Conservation (phyloP, 805 yeast genomes). For the Hanseniaspora clermontiae region DNA sequence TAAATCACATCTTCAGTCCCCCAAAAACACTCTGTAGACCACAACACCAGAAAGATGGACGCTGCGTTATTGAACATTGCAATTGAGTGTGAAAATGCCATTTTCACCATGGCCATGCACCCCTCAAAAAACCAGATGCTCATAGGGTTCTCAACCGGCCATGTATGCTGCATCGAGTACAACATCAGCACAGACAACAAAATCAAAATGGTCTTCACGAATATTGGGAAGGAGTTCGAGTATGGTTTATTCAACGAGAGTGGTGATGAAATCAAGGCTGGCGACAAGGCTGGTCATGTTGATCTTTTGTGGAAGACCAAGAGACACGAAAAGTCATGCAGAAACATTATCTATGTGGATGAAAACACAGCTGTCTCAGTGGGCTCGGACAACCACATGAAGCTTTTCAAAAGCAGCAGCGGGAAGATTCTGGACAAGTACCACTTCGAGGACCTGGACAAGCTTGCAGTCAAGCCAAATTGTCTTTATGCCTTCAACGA, state of each 20-base stretch:
- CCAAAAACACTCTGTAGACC: no score
- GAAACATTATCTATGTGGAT: constrained; percentile 35
- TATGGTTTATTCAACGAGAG: constrained; percentile 14
- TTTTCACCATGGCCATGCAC: constrained; percentile 70
- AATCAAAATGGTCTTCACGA: neutral
- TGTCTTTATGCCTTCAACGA: constrained; percentile 9
- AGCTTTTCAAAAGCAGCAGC: constrained; percentile 54
- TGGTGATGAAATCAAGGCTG: constrained; percentile 17
- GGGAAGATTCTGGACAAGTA: constrained; percentile 64
- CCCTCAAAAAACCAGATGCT: constrained; percentile 54
- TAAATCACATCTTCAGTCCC: no score
- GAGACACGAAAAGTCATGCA: constrained; percentile 80
- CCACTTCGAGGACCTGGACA: constrained; percentile 14
- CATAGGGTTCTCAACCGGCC: constrained; percentile 75
- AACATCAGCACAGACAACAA: constrained; percentile 15
- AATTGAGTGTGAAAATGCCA: constrained; percentile 38
- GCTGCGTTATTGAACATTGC: constrained; percentile 29
- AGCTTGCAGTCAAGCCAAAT: neutral
- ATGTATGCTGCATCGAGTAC: constrained; percentile 50
- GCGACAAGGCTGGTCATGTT: constrained; percentile 15
- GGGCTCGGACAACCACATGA: constrained; percentile 71
- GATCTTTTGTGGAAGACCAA: constrained; percentile 62
- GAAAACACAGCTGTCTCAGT: constrained; percentile 46
- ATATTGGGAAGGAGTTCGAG: constrained; percentile 35
- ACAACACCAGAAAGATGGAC: neutral